Conservation (phyloP, 1,284 basidiomycete genomes). For the Earliella scabrosa region DNA sequence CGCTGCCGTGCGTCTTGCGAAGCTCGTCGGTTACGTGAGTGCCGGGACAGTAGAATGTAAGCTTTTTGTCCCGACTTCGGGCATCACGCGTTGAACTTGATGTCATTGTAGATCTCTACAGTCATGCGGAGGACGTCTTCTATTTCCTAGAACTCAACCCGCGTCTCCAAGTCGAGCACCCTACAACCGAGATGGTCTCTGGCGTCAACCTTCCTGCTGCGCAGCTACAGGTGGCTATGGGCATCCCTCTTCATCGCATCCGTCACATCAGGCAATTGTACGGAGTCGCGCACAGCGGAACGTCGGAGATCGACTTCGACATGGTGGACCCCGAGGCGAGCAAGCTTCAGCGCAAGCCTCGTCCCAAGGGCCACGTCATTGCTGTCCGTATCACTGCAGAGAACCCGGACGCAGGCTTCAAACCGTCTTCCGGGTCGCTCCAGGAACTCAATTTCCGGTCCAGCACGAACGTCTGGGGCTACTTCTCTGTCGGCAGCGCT, state of each 20-base stretch:
- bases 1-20: slow-evolving; percentile 95
- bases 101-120: slow-evolving; percentile 81
- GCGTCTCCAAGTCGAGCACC: slow-evolving; percentile 99
- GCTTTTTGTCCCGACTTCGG: neutral
- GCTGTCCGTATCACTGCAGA: slow-evolving; percentile 99
- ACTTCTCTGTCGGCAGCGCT: slow-evolving; percentile 96
- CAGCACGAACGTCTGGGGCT: slow-evolving; percentile 99
- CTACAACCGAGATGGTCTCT: slow-evolving; percentile 99
- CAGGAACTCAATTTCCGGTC: slow-evolving; percentile 99
- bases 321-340: slow-evolving; percentile 87
- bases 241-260: slow-evolving; percentile 95
- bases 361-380: slow-evolving; percentile 97
- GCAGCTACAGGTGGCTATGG: slow-evolving; percentile 98
- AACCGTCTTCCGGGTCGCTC: slow-evolving; percentile 95
- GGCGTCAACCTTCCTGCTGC: slow-evolving; percentile 98
- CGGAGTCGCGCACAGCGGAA: slow-evolving; percentile 87
- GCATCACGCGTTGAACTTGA: neutral
- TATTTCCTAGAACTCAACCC: slow-evolving; percentile 99
- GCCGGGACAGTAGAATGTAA: slow-evolving; percentile 98
- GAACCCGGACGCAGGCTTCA: slow-evolving; percentile 99
- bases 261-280: slow-evolving; percentile 97
- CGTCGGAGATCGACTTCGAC: slow-evolving; percentile 96
- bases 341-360: slow-evolving; percentile 92
- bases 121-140: slow-evolving; percentile 91
- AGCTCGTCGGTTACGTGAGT: slow-evolving; percentile 98